These are phyloP conservation scores for Actinidia arguta DNA, from an alignment of 179 eudicot genomes.

Conservation along the genomic window DNA sequence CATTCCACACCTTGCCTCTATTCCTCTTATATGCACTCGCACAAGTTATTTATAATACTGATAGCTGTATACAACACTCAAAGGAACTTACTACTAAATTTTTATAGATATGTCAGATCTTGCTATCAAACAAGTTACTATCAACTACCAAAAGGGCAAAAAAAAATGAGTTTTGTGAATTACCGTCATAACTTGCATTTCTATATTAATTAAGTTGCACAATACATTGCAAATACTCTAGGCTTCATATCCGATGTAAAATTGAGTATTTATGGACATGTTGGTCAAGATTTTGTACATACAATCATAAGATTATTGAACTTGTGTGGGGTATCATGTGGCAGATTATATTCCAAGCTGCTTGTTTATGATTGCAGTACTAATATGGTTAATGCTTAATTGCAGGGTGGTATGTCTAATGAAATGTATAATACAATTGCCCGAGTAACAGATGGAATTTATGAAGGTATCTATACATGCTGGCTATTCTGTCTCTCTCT, in stretches of 20 bases:
- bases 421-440: conserved; percentile 93
- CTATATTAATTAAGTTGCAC: not conserved
- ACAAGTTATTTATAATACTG: not conserved
- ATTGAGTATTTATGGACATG: not conserved
- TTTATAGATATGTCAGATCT: not conserved
- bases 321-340: not conserved
- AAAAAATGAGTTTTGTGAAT: too few relatives aligned
- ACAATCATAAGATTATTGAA: not conserved
- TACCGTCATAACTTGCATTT: not conserved
- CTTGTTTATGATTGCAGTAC: conserved; percentile 4
- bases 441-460: conserved; percentile 95
- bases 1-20: not conserved
- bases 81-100: not conserved
- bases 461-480: conserved; percentile 69
- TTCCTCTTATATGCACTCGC: not conserved
- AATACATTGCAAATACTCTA: conserved; percentile 4
- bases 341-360: conserved; percentile 1
- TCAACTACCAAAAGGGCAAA: not conserved
- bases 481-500: conserved; percentile 13
- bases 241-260: not conserved
- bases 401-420: conserved; percentile 99
- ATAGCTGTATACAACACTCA: not conserved
- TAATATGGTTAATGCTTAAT: conserved; percentile 13
- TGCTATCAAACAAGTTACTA: conserved; percentile 1
- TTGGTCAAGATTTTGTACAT: conserved; percentile 1